These are phyloP conservation scores for Hemileia vastatrix DNA, from an alignment of 1,284 basidiomycete species.

Conservation along the genomic window DNA sequence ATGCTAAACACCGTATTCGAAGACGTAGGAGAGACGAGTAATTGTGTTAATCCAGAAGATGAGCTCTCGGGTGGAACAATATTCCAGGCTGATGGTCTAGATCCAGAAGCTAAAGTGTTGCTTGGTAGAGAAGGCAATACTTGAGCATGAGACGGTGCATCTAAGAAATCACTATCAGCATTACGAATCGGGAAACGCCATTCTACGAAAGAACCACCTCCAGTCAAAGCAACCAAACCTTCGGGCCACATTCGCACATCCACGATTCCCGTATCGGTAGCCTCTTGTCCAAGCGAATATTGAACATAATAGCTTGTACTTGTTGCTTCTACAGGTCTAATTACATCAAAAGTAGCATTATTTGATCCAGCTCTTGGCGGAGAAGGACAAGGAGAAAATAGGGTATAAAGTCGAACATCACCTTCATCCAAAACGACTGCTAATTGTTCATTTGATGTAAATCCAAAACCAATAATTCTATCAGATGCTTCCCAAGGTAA, in stretches of 20 bases:
- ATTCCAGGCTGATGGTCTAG: not conserved
- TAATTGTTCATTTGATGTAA: slow-evolving; percentile 68
- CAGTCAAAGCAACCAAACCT: slow-evolving; percentile 76
- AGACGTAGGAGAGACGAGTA: slow-evolving; percentile 23
- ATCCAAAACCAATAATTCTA: slow-evolving; percentile 68
- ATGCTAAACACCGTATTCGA: too few relatives aligned
- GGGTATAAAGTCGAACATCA: slow-evolving; percentile 74
- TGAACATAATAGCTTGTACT: slow-evolving; percentile 67
- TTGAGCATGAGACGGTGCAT: not conserved
- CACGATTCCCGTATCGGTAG: slow-evolving; percentile 66
- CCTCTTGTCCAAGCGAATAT: slow-evolving; percentile 71
- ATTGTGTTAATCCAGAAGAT: not conserved
- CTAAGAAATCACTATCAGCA: slow-evolving; percentile 23
- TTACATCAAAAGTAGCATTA: not conserved
- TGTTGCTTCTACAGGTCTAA: slow-evolving; percentile 28
- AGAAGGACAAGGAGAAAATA: slow-evolving; percentile 46
- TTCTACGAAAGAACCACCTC: slow-evolving; percentile 65
- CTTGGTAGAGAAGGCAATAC: not conserved
- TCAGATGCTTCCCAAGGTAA: slow-evolving; percentile 57
- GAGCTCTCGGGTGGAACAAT: too few relatives aligned
- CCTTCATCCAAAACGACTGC: slow-evolving; percentile 85
- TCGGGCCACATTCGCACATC: slow-evolving; percentile 73
- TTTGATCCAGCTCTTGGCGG: not conserved
- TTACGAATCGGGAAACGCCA: slow-evolving; percentile 14
- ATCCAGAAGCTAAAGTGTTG: not conserved